Conservation (phyloP, 2,329 filamentous ascomycete species). For the Alternaria triticina region DNA sequence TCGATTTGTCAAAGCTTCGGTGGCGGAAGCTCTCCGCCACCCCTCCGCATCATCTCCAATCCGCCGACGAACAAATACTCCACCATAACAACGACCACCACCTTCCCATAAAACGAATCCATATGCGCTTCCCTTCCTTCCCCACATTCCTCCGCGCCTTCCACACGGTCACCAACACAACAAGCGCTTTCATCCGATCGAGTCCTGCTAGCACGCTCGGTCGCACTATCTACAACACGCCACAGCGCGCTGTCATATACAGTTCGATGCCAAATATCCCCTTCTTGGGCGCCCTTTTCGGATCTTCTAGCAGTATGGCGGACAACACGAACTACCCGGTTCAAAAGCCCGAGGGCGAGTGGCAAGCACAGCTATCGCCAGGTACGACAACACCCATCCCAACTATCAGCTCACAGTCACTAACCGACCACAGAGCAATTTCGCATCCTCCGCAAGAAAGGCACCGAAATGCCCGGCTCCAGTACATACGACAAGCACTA, state of each 20-base stretch:
- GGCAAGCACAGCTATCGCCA: conserved; percentile 81
- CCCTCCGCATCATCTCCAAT: conserved; percentile 24
- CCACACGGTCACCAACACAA: conserved; percentile 55
- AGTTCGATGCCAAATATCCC: conserved; percentile 77
- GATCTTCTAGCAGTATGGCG: conserved; percentile 57
- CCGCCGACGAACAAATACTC: not conserved
- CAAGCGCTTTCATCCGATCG: conserved; percentile 35
- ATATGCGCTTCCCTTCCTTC: conserved; percentile 59
- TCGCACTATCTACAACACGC: conserved; percentile 36
- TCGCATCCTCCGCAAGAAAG: conserved; percentile 87
- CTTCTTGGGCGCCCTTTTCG: conserved; percentile 78
- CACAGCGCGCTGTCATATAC: conserved; percentile 35
- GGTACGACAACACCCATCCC: conserved; percentile 53
- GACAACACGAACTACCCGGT: conserved; percentile 77
- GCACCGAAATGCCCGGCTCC: conserved; percentile 81
- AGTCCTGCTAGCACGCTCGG: conserved; percentile 47
- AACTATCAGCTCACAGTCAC: not conserved
- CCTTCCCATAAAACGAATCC: conserved; percentile 3
- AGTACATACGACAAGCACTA: conserved; percentile 90
- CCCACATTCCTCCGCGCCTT: conserved; percentile 57
- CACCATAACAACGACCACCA: conserved; percentile 3
- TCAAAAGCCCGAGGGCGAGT: conserved; percentile 80
- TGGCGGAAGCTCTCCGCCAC: conserved; percentile 37
- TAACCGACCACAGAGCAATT: conserved; percentile 80
- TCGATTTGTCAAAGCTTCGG: conserved; percentile 24